Evolutionary conservation across 441 rosid species (phyloP).

Genomic region (Corymbia calophylla): DNA sequence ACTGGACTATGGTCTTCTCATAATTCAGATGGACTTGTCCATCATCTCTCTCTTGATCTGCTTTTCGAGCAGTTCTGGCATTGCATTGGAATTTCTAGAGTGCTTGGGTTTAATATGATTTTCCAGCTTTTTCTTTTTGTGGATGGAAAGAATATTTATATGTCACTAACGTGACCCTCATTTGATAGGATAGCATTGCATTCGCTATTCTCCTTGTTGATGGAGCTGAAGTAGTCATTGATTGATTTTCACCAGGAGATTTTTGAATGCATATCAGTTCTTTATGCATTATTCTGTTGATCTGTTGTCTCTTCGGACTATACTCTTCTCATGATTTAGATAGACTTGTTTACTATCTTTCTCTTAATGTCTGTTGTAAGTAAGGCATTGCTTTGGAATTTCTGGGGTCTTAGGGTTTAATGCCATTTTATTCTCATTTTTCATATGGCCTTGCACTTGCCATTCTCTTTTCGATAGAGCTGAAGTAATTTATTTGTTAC

Average conservation of each 20-base stretch:
- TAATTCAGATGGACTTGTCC: background rate
- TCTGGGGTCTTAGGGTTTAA: background rate
- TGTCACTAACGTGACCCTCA: background rate
- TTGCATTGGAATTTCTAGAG: background rate
- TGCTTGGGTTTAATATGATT: background rate
- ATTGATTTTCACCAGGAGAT: background rate
- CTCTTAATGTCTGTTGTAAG: background rate
- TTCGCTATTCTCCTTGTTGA: background rate
- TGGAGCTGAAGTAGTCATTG: background rate
- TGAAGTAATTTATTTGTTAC: background rate
- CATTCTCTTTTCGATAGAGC: background rate
- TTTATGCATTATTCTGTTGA: background rate
- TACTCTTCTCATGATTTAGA: constrained; percentile 14
- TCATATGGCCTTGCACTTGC: background rate
- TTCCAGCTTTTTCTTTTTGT: background rate
- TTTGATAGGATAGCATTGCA: background rate
- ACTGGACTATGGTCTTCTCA: constrained; percentile 20
- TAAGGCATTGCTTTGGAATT: background rate
- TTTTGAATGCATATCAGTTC: background rate
- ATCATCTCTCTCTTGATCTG: background rate
- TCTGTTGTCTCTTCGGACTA: constrained; percentile 21
- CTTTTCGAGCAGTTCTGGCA: background rate
- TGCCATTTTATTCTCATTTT: background rate
- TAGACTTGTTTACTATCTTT: background rate
- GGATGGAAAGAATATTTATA: background rate